Evolutionary conservation across 1,139 yeast species (phyloP).

Genomic region (Hansenula lynferdii): DNA sequence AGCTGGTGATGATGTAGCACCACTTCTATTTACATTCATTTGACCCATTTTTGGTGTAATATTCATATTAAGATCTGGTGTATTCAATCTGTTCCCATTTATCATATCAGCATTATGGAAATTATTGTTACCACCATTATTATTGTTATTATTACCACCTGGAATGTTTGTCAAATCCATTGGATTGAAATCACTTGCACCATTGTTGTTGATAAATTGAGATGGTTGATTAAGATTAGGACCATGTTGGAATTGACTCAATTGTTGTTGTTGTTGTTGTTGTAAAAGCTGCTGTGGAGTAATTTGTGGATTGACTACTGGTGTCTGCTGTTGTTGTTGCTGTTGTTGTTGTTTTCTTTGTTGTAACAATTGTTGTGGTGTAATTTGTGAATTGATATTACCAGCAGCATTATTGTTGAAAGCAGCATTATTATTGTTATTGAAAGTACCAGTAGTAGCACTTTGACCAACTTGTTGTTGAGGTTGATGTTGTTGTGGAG

Average conservation of each 20-base stretch:
- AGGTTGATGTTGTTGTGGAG: neutral
- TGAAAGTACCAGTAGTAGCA: neutral
- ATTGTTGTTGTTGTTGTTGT: slow-evolving; percentile 20
- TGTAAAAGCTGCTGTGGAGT: slow-evolving; percentile 16
- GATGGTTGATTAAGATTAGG: slow-evolving; percentile 5
- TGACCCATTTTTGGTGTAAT: neutral
- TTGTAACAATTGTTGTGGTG: slow-evolving; percentile 19
- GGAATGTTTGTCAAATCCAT: slow-evolving; percentile 4
- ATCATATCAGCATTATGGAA: slow-evolving; percentile 6
- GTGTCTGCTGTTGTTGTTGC: slow-evolving; percentile 13
- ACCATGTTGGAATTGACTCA: slow-evolving; percentile 17
- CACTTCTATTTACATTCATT: slow-evolving; percentile 3
- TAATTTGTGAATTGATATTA: slow-evolving; percentile 8
- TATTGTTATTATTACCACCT: slow-evolving; percentile 1
- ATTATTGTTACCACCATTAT: too few species aligned
- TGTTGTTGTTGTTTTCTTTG: slow-evolving; percentile 35
- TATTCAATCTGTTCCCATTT: slow-evolving; percentile 5
- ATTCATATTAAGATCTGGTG: slow-evolving; percentile 14
- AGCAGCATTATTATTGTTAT: slow-evolving; percentile 9
- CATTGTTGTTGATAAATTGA: slow-evolving; percentile 4
- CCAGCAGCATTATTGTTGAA: slow-evolving; percentile 4
- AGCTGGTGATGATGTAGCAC: slow-evolving; percentile 16
- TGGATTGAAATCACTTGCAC: slow-evolving; percentile 4
- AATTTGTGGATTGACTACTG: slow-evolving; percentile 7
- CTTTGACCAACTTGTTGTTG: slow-evolving; percentile 4